These are phyloP conservation scores for Perilla frutescens DNA, from an alignment of 257 asterid species.

Conservation along the genomic window DNA sequence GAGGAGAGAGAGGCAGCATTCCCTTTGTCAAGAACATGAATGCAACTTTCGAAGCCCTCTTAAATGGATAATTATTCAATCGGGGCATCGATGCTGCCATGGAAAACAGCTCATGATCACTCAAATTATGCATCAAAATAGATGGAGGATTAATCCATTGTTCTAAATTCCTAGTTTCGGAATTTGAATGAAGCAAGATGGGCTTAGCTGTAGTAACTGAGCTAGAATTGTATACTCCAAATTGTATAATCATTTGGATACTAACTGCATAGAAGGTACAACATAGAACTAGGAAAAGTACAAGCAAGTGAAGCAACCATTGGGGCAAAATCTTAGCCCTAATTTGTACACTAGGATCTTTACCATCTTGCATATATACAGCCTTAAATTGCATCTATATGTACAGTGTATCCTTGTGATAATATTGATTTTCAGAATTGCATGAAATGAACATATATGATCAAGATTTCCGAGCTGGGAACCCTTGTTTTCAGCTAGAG, in stretches of 20 bases:
- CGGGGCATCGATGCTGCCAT: conserved; percentile 57
- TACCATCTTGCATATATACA: conserved; percentile 61
- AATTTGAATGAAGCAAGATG: conserved; percentile 40
- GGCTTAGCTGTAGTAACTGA: conserved; percentile 35
- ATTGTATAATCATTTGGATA: conserved; percentile 56
- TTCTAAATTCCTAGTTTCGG: conserved; percentile 9
- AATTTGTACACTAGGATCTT: conserved; percentile 40
- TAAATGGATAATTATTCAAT: conserved; percentile 48
- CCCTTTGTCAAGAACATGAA: conserved; percentile 78
- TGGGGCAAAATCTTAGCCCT: conserved; percentile 58
- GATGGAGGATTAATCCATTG: conserved; percentile 54
- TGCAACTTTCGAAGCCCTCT: conserved; percentile 60
- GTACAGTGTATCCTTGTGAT: too few species aligned
- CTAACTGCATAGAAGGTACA: conserved; percentile 53
- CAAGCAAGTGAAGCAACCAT: conserved; percentile 53
- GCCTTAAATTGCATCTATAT: conserved; percentile 26
- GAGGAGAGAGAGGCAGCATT: conserved; percentile 60
- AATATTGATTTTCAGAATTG: too few species aligned
- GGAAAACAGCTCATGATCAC: conserved; percentile 64
- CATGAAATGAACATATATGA: too few species aligned
- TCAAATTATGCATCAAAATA: conserved; percentile 61
- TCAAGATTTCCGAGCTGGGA: too few species aligned
- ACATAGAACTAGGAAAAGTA: conserved; percentile 51
- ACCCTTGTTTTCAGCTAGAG: too few species aligned
- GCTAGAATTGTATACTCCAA: conserved; percentile 38